A percentile compares a stretch with the other conserved stretches of the same genome.
Conservation (phyloP, 2,329 filamentous ascomycete genomes). For the Sphaerulina vaccinii region DNA sequence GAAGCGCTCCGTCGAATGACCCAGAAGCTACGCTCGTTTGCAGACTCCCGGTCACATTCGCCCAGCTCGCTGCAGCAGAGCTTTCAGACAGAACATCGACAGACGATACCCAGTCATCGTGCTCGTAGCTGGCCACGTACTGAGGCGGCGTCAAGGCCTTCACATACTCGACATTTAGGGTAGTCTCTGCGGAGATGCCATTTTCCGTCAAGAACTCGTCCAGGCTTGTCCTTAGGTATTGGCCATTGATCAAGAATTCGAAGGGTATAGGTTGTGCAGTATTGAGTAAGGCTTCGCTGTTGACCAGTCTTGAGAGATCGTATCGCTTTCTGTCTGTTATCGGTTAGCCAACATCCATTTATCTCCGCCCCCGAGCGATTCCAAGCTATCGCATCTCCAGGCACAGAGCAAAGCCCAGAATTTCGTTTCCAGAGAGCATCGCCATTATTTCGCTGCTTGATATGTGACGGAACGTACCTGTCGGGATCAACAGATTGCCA, state of each 20-base stretch:
- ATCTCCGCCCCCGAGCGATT: no score
- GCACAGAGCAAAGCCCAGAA: no score
- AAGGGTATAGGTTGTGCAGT: slow-evolving; percentile 69
- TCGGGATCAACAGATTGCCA: slow-evolving; percentile 58
- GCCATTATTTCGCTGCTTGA: neutral
- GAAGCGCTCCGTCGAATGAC: slow-evolving; percentile 84
- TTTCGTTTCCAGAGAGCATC: no score
- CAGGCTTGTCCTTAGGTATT: slow-evolving; percentile 83
- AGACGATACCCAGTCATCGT: slow-evolving; percentile 93
- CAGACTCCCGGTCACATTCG: slow-evolving; percentile 42
- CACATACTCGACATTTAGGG: slow-evolving; percentile 87
- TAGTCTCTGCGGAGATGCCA: slow-evolving; percentile 85
- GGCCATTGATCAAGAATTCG: slow-evolving; percentile 94
- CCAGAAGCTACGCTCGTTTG: slow-evolving; percentile 81
- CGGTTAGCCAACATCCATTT: no score
- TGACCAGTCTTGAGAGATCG: slow-evolving; percentile 62
- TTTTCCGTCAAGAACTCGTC: slow-evolving; percentile 85
- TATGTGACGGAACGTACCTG: slow-evolving; percentile 41
- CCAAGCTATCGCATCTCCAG: no score
- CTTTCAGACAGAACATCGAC: slow-evolving; percentile 75
- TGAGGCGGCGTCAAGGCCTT: slow-evolving; percentile 84
- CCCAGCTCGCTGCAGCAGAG: slow-evolving; percentile 55
- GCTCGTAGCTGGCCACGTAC: slow-evolving; percentile 88
- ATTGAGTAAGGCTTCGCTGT: slow-evolving; percentile 58
- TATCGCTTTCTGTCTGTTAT: slow-evolving; percentile 55